A percentile compares a stretch with the other conserved stretches of the same genome.
These are phyloP conservation scores for Prunus salicina DNA, from an alignment of 306 rosid genomes.

Conservation along the genomic window DNA sequence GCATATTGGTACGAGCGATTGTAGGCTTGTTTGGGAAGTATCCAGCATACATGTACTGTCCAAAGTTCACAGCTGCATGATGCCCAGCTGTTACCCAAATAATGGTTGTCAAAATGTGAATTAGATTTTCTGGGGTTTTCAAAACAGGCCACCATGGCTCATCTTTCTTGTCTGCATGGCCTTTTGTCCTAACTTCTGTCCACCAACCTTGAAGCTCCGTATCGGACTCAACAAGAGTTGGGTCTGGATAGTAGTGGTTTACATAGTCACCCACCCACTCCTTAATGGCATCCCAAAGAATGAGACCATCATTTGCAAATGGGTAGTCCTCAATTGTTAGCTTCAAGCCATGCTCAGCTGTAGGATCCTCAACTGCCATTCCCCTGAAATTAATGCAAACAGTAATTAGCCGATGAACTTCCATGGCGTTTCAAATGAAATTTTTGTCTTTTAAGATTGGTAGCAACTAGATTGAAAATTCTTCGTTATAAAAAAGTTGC, in stretches of 20 bases:
- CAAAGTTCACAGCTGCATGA: slow-evolving; percentile 40
- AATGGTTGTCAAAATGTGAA: slow-evolving; percentile 25
- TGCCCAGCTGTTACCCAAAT: slow-evolving; percentile 42
- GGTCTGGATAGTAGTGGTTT: slow-evolving; percentile 30
- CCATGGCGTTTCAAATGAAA: too few species aligned
- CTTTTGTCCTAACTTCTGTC: slow-evolving; percentile 38
- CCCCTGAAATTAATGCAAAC: slow-evolving; percentile 20
- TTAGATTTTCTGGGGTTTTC: slow-evolving; percentile 19
- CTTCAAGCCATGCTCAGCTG: slow-evolving; percentile 34
- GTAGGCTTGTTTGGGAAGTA: slow-evolving; percentile 43
- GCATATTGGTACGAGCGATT: slow-evolving; percentile 35
- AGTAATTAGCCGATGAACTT: neutral
- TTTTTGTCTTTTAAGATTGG: neutral
- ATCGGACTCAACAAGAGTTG: slow-evolving; percentile 20
- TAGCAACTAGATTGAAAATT: neutral
- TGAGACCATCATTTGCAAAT: slow-evolving; percentile 38
- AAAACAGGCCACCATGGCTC: slow-evolving; percentile 49
- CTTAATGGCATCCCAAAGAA: slow-evolving; percentile 33
- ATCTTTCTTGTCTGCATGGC: slow-evolving; percentile 41
- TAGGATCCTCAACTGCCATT: slow-evolving; percentile 42
- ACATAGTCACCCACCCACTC: slow-evolving; percentile 37
- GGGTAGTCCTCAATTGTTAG: slow-evolving; percentile 43
- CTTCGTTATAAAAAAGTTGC: neutral
- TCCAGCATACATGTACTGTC: slow-evolving; percentile 36
- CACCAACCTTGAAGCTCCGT: slow-evolving; percentile 47